Evolutionary conservation across 75 land plant species (phyloP).

Genomic region (Cunninghamia lanceolata): DNA sequence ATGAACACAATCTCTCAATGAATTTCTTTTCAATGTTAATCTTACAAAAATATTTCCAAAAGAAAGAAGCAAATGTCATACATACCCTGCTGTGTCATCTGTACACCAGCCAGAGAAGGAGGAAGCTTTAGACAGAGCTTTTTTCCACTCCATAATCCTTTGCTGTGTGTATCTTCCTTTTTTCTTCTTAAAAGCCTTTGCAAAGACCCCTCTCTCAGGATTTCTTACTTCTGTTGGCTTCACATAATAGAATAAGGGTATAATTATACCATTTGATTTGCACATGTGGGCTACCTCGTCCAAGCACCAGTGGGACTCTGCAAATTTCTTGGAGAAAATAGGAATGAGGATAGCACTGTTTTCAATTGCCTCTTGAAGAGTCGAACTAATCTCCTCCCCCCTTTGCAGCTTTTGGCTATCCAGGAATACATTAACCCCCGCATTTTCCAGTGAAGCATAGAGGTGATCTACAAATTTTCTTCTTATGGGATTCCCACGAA

Average conservation of each 20-base stretch:
- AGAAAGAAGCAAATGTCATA: not conserved
- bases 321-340: not conserved
- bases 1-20: not conserved
- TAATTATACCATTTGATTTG: not conserved
- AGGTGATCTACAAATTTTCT: conserved; percentile 13
- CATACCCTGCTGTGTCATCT: conserved; percentile 11
- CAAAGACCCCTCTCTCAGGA: not conserved
- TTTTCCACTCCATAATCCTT: conserved; percentile 1
- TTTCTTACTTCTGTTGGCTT: conserved; percentile 3
- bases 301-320: conserved; percentile 12
- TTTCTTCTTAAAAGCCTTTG: not conserved
- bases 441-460: not conserved
- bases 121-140: conserved; percentile 8
- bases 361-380: not conserved
- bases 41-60: not conserved
- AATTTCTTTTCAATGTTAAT: not conserved
- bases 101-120: conserved; percentile 13
- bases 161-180: not conserved
- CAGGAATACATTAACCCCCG: not conserved
- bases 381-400: conserved; percentile 5
- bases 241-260: conserved; percentile 12
- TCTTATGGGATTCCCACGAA: not conserved
- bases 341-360: conserved; percentile 1
- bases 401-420: not conserved
- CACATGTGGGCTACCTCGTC: conserved; percentile 1